Evolutionary conservation across 441 rosid species (phyloP).

Genomic region (Populus hybrid): DNA sequence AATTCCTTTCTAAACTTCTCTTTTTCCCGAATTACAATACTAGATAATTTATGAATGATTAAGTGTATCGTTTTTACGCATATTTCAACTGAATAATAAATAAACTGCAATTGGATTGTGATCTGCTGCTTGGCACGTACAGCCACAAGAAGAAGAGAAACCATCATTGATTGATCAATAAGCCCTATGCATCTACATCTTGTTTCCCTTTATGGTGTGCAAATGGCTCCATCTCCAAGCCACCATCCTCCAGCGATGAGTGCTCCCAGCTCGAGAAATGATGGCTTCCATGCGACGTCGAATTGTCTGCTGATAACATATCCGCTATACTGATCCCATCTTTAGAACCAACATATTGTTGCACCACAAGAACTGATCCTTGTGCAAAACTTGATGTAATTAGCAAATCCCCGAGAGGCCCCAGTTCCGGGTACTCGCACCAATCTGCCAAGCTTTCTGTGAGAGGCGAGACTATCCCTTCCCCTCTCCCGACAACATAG

Average conservation of each 20-base stretch:
- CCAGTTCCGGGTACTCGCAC: slow-evolving; percentile 42
- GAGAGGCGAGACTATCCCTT: slow-evolving; percentile 25
- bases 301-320: not conserved
- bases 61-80: no score
- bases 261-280: not conserved
- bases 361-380: slow-evolving; percentile 36
- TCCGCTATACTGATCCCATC: not conserved
- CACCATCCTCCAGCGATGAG: not conserved
- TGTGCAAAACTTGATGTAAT: slow-evolving; percentile 23
- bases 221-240: slow-evolving; percentile 18
- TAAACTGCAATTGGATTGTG: not conserved
- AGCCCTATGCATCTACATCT: not conserved
- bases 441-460: slow-evolving; percentile 35
- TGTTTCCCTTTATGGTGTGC: slow-evolving; percentile 3
- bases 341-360: slow-evolving; percentile 17
- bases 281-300: not conserved
- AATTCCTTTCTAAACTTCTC: no score
- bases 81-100: no score
- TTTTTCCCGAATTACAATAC: no score
- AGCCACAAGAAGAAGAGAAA: not conserved
- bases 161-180: no score
- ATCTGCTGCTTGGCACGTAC: not conserved
- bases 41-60: no score
- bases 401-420: slow-evolving; percentile 35
- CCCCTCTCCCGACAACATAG: slow-evolving; percentile 38